These are phyloP conservation scores for Rosa persica DNA, from an alignment of 306 rosid genomes.

Conservation along the genomic window DNA sequence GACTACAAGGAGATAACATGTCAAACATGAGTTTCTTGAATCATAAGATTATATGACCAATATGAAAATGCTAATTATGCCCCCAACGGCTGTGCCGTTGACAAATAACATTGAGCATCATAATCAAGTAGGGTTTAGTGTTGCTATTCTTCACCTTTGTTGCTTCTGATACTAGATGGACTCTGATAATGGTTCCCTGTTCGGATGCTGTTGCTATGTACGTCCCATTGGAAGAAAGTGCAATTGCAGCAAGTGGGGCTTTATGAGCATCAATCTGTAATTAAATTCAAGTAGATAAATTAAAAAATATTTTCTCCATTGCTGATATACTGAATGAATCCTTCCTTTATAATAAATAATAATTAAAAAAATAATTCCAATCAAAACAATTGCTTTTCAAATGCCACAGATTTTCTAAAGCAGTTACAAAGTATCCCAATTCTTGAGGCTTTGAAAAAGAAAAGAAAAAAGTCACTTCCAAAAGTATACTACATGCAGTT, in stretches of 20 bases:
- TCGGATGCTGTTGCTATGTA: conserved; percentile 97
- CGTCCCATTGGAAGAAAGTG: conserved; percentile 79
- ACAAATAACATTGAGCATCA: background rate
- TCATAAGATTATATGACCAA: background rate
- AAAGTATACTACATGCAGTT: background rate
- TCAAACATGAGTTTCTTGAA: background rate
- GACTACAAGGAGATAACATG: background rate
- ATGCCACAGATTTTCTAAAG: background rate
- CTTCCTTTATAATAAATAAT: conserved; percentile 4
- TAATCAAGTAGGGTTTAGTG: conserved; percentile 2
- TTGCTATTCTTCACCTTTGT: conserved; percentile 60
- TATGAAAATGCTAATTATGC: background rate
- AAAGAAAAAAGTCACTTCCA: background rate
- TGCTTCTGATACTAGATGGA: conserved; percentile 86
- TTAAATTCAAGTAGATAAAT: conserved; percentile 21
- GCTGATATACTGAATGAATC: background rate
- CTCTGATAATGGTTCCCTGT: conserved; percentile 93
- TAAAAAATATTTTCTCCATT: conserved; percentile 8
- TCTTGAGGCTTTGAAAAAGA: background rate
- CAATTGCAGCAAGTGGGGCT: conserved; percentile 77
- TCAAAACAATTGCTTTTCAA: conserved; percentile 10
- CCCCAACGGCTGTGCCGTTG: background rate
- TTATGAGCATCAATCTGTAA: conserved; percentile 90
- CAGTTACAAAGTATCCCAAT: background rate
- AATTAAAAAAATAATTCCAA: conserved; percentile 6